A percentile compares a stretch with the other conserved stretches of the same genome.
phyloP scores from a whole-genome alignment of 2,329 filamentous ascomycete genomes.

The Leptodontidium sp. region DNA sequence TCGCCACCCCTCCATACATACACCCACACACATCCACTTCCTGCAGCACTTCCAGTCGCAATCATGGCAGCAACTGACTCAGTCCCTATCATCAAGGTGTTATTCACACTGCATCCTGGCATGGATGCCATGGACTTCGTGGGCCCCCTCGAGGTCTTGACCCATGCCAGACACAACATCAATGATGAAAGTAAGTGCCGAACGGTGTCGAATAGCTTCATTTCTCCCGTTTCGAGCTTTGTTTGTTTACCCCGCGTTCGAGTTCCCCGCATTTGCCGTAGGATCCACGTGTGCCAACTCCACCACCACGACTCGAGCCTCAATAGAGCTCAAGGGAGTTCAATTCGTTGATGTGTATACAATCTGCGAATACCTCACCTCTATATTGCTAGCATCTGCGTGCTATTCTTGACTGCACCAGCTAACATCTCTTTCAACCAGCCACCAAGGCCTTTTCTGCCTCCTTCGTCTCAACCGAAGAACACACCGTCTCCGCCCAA shows the following conservation, averaged over 20 bases:
- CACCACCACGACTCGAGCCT: background rate
- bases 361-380: background rate
- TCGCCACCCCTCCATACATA: slow-evolving; percentile 7
- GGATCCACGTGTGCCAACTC: background rate
- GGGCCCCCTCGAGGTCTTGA: slow-evolving; percentile 66
- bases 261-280: slow-evolving; percentile 22
- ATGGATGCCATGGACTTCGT: slow-evolving; percentile 65
- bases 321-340: background rate
- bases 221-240: slow-evolving; percentile 21
- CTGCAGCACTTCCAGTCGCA: slow-evolving; percentile 36
- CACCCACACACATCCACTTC: background rate
- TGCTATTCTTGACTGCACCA: background rate
- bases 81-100: slow-evolving; percentile 60
- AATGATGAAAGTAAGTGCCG: slow-evolving; percentile 57
- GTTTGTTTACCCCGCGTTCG: slow-evolving; percentile 23
- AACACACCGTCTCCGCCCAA: slow-evolving; percentile 62
- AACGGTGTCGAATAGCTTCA: slow-evolving; percentile 12
- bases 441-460: slow-evolving; percentile 43
- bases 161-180: slow-evolving; percentile 59
- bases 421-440: slow-evolving; percentile 28
- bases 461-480: slow-evolving; percentile 53
- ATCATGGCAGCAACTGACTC: slow-evolving; percentile 45
- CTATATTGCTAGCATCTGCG: background rate
- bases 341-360: background rate
- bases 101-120: slow-evolving; percentile 62